A percentile compares a stretch with the other conserved stretches of the same genome.
Evolutionary conservation across 2,329 filamentous ascomycete genomes (phyloP).

Genomic region (Escovopsis sp.): DNA sequence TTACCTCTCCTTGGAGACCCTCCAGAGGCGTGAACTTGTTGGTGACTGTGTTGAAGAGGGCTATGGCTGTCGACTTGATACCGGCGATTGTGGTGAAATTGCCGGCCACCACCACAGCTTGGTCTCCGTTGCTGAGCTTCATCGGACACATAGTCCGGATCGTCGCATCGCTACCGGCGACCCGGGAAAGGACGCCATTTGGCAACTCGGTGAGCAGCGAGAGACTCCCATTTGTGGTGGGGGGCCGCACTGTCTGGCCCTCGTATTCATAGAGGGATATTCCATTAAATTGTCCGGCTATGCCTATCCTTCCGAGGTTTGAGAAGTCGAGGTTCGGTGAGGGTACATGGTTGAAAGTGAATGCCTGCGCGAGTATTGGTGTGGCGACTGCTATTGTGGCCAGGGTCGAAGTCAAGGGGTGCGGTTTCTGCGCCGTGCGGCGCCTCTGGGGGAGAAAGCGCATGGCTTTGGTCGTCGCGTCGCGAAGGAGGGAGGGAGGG

Average conservation of each 20-base stretch:
- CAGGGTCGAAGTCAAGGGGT: conserved; percentile 17
- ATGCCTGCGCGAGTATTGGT: conserved; percentile 29
- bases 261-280: conserved; percentile 81
- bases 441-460: conserved; percentile 30
- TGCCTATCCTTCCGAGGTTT: conserved; percentile 64
- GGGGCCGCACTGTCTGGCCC: conserved; percentile 57
- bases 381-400: conserved; percentile 27
- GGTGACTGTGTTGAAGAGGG: conserved; percentile 63
- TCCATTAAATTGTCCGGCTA: conserved; percentile 80
- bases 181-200: conserved; percentile 64
- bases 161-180: conserved; percentile 65
- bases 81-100: conserved; percentile 89
- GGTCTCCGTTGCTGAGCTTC: conserved; percentile 47
- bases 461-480: conserved; percentile 25
- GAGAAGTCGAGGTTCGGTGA: conserved; percentile 63
- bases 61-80: conserved; percentile 61
- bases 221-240: conserved; percentile 62
- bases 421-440: conserved; percentile 24
- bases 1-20: conserved; percentile 74
- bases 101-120: conserved; percentile 73
- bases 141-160: conserved; percentile 84
- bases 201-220: conserved; percentile 70
- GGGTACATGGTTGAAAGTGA: conserved; percentile 47
- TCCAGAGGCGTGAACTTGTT: conserved; percentile 55
- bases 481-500: conserved; percentile 7